phyloP scores from a whole-genome alignment of 208 protist genomes.

The Trypanosoma congolense region DNA sequence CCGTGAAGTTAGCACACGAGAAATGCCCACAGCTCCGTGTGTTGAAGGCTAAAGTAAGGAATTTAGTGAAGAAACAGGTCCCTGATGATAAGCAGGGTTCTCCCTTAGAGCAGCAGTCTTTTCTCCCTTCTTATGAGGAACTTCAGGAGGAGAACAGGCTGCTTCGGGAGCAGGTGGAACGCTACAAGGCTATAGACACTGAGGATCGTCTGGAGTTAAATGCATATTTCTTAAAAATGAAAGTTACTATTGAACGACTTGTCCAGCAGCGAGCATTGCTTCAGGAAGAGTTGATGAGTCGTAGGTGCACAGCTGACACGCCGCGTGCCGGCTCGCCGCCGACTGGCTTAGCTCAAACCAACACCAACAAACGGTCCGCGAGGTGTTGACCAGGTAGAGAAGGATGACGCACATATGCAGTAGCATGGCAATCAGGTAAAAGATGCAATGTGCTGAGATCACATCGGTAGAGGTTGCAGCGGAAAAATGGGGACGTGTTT shows the following conservation, averaged over 20 bases:
- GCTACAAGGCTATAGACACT: slow-evolving; percentile 18
- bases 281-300: slow-evolving; percentile 1
- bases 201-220: slow-evolving; percentile 23
- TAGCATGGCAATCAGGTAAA: too few relatives aligned
- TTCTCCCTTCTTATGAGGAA: neutral
- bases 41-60: neutral
- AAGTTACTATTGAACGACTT: slow-evolving; percentile 7
- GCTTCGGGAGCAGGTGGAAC: slow-evolving; percentile 16
- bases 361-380: too few relatives aligned
- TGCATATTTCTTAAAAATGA: slow-evolving; percentile 25
- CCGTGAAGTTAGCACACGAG: neutral
- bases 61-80: neutral
- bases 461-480: too few relatives aligned
- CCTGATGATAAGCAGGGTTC: neutral
- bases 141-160: slow-evolving; percentile 18
- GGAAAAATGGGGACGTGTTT: too few relatives aligned
- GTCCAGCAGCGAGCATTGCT: slow-evolving; percentile 11
- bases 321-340: too few relatives aligned
- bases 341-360: too few relatives aligned
- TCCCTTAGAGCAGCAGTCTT: neutral
- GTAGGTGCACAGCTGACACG: neutral
- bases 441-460: too few relatives aligned
- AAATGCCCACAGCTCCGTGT: neutral
- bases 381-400: too few relatives aligned
- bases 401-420: too few relatives aligned